Evolutionary conservation across 345 rosid genomes (phyloP).

Genomic region (Pistacia integerrima): DNA sequence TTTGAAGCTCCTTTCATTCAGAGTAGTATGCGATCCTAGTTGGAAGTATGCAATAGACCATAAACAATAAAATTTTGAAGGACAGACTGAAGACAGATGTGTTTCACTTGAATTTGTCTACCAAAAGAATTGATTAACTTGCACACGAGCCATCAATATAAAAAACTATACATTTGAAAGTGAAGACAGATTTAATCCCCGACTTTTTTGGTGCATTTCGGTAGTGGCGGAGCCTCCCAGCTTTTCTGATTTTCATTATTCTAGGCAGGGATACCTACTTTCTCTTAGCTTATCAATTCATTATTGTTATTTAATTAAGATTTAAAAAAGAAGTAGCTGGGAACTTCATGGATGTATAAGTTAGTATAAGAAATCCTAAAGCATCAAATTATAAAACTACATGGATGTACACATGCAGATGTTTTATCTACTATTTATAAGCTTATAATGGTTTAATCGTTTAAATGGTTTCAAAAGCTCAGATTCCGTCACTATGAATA

Average conservation of each 20-base stretch:
- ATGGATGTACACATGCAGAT: too few relatives aligned
- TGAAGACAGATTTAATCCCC: slow-evolving; percentile 1
- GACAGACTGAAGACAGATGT: slow-evolving; percentile 24
- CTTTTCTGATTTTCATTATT: not conserved
- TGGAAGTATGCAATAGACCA: slow-evolving; percentile 5
- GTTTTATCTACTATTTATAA: too few relatives aligned
- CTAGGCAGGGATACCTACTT: not conserved
- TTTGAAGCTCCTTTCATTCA: slow-evolving; percentile 13
- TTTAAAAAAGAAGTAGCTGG: too few relatives aligned
- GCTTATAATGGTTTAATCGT: too few relatives aligned
- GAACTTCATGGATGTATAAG: not conserved
- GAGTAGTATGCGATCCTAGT: not conserved
- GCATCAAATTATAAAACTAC: too few relatives aligned
- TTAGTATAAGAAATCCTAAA: too few relatives aligned
- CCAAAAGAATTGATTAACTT: slow-evolving; percentile 14
- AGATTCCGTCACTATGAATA: too few relatives aligned
- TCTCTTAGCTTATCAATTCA: not conserved
- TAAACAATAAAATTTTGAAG: not conserved
- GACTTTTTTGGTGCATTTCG: not conserved
- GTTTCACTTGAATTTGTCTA: slow-evolving; percentile 38
- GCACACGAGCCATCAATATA: slow-evolving; percentile 31
- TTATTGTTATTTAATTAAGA: too few relatives aligned
- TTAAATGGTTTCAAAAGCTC: too few relatives aligned
- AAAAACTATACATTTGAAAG: slow-evolving; percentile 19
- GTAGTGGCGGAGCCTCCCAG: slow-evolving; percentile 16